Conservation (phyloP, 805 yeast species). For the Metschnikowia cubensis region DNA sequence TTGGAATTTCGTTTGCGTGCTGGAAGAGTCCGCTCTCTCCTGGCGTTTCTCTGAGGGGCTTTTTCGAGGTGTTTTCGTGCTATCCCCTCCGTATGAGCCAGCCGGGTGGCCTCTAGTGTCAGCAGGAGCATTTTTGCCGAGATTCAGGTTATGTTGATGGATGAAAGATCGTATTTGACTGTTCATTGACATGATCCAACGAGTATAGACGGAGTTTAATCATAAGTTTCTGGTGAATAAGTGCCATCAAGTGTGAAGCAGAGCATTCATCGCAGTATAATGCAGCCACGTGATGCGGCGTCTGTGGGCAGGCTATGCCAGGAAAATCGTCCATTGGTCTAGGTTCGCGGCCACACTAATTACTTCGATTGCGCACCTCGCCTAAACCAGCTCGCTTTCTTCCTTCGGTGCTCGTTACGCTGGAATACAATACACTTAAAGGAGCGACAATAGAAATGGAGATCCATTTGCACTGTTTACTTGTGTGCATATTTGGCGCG, state of each 20-base stretch:
- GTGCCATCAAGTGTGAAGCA: not conserved
- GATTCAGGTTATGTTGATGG: constrained; percentile 10
- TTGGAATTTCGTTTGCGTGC: not conserved
- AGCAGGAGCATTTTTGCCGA: not conserved
- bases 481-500: no score
- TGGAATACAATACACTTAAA: not conserved
- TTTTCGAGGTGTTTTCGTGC: not conserved
- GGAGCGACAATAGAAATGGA: not conserved
- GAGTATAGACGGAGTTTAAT: not conserved
- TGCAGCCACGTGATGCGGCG: constrained; percentile 1
- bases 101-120: not conserved
- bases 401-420: not conserved
- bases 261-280: constrained; percentile 4
- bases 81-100: constrained; percentile 1
- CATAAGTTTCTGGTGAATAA: constrained; percentile 1
- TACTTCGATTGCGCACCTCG: not conserved
- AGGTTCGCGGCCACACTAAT: not conserved
- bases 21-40: not conserved
- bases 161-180: constrained; percentile 11
- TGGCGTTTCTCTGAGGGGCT: not conserved
- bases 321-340: not conserved
- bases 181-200: constrained; percentile 9
- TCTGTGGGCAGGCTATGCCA: not conserved
- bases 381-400: not conserved
- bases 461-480: no score